phyloP scores from a whole-genome alignment of 192 early-diverging fungal species.

The Coemansia sp. region DNA sequence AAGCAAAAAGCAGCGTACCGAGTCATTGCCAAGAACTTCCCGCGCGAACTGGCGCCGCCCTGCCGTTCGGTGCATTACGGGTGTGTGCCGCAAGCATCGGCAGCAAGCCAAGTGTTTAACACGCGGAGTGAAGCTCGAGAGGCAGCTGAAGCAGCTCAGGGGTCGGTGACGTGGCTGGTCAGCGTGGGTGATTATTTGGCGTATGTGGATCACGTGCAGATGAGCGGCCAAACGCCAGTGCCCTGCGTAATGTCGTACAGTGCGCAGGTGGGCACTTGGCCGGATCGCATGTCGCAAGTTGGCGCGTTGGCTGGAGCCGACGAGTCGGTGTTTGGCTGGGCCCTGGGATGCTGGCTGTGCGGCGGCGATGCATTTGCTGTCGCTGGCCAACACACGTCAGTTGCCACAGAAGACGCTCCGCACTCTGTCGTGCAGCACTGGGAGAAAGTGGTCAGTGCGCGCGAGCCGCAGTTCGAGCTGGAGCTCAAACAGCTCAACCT shows the following conservation, averaged over 20 bases:
- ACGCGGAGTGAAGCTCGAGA: conserved; percentile 26
- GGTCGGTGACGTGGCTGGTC: conserved; percentile 26
- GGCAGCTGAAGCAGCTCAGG: conserved; percentile 9
- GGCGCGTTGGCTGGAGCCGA: not conserved
- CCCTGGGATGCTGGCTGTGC: conserved; percentile 49
- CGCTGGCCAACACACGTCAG: not conserved
- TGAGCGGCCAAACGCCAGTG: conserved; percentile 32
- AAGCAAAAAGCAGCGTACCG: conserved; percentile 51
- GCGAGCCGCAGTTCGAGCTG: conserved; percentile 6
- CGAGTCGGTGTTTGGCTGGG: conserved; percentile 23
- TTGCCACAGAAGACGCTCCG: not conserved
- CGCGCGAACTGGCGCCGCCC: conserved; percentile 29
- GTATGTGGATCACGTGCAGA: conserved; percentile 21
- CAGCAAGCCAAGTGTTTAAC: conserved; percentile 31
- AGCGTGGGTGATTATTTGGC: conserved; percentile 39
- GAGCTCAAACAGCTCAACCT: conserved; percentile 13
- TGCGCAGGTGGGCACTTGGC: conserved; percentile 20
- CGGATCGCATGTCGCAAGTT: not conserved
- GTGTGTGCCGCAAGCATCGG: conserved; percentile 20
- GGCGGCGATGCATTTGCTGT: conserved; percentile 20
- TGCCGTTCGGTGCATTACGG: conserved; percentile 48
- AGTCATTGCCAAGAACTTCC: conserved; percentile 38
- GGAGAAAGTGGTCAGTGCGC: conserved; percentile 10
- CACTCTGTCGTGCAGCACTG: conserved; percentile 31
- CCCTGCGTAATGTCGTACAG: conserved; percentile 46